A percentile compares a stretch with the other conserved stretches of the same genome.
Conservation (phyloP, 1,284 basidiomycete species). For the Anthracocystis panici-leucophaei region DNA sequence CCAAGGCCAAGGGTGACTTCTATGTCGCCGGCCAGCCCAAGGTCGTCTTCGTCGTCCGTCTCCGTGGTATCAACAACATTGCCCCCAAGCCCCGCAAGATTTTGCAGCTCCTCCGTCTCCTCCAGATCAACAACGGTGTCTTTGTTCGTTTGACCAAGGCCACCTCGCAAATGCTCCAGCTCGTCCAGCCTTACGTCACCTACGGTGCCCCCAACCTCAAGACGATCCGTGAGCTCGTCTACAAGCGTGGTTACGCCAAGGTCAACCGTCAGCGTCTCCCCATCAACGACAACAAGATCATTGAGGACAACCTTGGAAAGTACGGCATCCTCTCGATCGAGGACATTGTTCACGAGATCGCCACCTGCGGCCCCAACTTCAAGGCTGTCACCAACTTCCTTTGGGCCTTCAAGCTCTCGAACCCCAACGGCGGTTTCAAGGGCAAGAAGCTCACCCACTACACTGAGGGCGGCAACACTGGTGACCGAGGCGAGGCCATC, state of each 20-base stretch:
- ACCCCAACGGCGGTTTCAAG: slow-evolving; percentile 98
- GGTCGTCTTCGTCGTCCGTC: slow-evolving; percentile 97
- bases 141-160: slow-evolving; percentile 98
- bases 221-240: slow-evolving; percentile 95
- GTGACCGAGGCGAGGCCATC: slow-evolving; percentile 95
- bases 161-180: slow-evolving; percentile 96
- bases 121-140: slow-evolving; percentile 99
- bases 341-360: slow-evolving; percentile 97
- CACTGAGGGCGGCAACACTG: slow-evolving; percentile 79
- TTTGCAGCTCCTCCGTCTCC: slow-evolving; percentile 94
- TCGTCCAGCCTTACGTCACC: slow-evolving; percentile 96
- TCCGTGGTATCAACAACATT: slow-evolving; percentile 94
- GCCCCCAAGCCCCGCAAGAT: slow-evolving; percentile 99
- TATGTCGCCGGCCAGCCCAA: slow-evolving; percentile 97
- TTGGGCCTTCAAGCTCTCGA: slow-evolving; percentile 99
- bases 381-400: slow-evolving; percentile 89
- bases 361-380: slow-evolving; percentile 96
- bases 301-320: slow-evolving; percentile 92
- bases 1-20: slow-evolving; percentile 92
- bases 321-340: slow-evolving; percentile 97
- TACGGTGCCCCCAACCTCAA: slow-evolving; percentile 92
- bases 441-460: slow-evolving; percentile 88
- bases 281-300: slow-evolving; percentile 91
- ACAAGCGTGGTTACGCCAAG: slow-evolving; percentile 99
- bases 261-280: slow-evolving; percentile 97